These are phyloP conservation scores for Ustilago trichophora DNA, from an alignment of 1,284 basidiomycete genomes.

Conservation along the genomic window DNA sequence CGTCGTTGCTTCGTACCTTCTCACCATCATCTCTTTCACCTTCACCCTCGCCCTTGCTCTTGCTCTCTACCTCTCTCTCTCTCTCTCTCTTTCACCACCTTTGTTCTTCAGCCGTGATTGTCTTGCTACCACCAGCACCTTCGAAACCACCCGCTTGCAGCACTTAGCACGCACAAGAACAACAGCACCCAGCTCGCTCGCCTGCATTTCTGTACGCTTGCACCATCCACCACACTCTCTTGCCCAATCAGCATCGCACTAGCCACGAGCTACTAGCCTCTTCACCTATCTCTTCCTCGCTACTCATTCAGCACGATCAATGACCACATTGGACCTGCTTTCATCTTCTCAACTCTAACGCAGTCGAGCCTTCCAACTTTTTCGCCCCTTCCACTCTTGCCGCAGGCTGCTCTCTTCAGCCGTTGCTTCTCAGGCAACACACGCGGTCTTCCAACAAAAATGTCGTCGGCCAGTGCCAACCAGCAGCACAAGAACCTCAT, in stretches of 20 bases:
- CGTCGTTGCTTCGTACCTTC: slow-evolving; percentile 6
- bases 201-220: too few species aligned
- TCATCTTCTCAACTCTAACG: not conserved
- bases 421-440: slow-evolving; percentile 1
- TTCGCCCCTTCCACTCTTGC: not conserved
- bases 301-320: not conserved
- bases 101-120: too few species aligned
- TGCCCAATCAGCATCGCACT: slow-evolving; percentile 1
- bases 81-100: not conserved
- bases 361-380: not conserved
- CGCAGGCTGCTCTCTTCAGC: slow-evolving; percentile 12
- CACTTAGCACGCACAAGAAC: too few species aligned
- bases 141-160: not conserved
- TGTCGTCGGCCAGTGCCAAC: slow-evolving; percentile 39
- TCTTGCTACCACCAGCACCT: not conserved
- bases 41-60: not conserved
- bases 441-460: slow-evolving; percentile 14
- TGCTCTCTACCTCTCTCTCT: not conserved
- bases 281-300: not conserved
- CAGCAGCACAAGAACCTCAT: slow-evolving; percentile 66
- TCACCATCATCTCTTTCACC: slow-evolving; percentile 1
- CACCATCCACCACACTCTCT: slow-evolving; percentile 5
- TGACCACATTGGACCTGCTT: not conserved
- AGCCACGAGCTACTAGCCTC: not conserved
- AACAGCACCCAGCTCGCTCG: too few species aligned